A percentile compares a stretch with the other conserved stretches of the same genome.
Conservation (phyloP, 208 protist species). For the Acanthamoeba healyi region DNA sequence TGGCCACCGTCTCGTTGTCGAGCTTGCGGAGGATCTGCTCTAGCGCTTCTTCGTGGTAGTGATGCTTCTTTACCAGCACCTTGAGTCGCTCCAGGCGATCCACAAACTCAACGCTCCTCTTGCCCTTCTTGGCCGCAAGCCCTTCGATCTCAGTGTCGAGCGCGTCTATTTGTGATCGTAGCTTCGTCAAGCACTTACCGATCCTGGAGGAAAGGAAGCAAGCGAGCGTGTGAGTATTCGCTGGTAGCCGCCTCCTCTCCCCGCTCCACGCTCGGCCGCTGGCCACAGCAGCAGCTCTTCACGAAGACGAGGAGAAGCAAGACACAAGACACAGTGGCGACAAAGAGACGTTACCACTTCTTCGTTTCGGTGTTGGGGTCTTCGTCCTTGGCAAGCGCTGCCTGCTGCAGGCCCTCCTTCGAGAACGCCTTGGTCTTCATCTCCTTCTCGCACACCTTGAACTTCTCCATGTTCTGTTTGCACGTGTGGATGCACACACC, state of each 20-base stretch:
- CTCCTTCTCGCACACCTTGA: conserved; percentile 95
- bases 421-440: conserved; percentile 92
- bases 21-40: conserved; percentile 64
- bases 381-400: conserved; percentile 35
- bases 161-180: neutral
- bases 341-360: too few relatives aligned
- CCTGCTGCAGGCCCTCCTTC: conserved; percentile 91
- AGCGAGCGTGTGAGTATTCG: too few relatives aligned
- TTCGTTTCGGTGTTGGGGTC: conserved; percentile 58
- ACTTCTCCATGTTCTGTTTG: conserved; percentile 95
- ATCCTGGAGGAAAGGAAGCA: too few relatives aligned
- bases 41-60: conserved; percentile 26
- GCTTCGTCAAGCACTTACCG: neutral
- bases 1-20: conserved; percentile 44
- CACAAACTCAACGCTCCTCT: neutral
- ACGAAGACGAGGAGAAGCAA: neutral
- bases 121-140: conserved; percentile 18
- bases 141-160: conserved; percentile 7
- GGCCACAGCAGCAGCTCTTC: too few relatives aligned
- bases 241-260: too few relatives aligned
- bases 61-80: conserved; percentile 40
- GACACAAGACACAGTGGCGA: neutral
- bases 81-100: conserved; percentile 49
- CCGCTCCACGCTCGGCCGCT: too few relatives aligned
- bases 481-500: neutral